Conservation (phyloP, 345 rosid genomes). For the Trapa bicornis region DNA sequence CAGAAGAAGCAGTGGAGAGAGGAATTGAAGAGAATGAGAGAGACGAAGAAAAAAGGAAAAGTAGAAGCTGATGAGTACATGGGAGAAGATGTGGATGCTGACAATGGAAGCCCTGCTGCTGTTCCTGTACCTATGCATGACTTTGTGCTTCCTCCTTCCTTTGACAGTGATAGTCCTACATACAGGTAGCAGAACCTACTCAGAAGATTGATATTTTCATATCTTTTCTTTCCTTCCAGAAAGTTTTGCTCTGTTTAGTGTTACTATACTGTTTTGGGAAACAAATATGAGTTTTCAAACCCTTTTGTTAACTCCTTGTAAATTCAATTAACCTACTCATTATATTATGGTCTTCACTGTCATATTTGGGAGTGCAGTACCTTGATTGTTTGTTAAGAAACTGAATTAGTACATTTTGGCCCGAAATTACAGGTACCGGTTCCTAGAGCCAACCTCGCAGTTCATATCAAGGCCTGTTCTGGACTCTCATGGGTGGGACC, state of each 20-base stretch:
- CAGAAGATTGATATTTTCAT: not conserved
- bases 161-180: constrained; percentile 74
- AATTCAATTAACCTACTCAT: constrained; percentile 6
- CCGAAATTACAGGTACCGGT: constrained; percentile 40
- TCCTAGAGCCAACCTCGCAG: constrained; percentile 77
- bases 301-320: constrained; percentile 23
- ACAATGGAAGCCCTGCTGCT: constrained; percentile 63
- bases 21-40: constrained; percentile 65
- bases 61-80: constrained; percentile 38
- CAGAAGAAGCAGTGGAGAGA: constrained; percentile 91
- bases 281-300: not conserved
- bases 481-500: constrained; percentile 97
- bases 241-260: constrained; percentile 3
- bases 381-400: not conserved
- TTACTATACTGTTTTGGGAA: not conserved
- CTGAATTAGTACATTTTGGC: constrained; percentile 15
- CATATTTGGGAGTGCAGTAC: constrained; percentile 3
- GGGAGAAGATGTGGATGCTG: constrained; percentile 67
- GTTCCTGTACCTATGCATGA: constrained; percentile 87
- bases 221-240: not conserved
- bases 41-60: constrained; percentile 73
- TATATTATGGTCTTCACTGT: not conserved
- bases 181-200: constrained; percentile 24
- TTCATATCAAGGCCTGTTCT: constrained; percentile 79
- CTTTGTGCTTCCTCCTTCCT: constrained; percentile 82